Conservation (phyloP, 306 rosid species). For the Gastrolobium villosum region DNA sequence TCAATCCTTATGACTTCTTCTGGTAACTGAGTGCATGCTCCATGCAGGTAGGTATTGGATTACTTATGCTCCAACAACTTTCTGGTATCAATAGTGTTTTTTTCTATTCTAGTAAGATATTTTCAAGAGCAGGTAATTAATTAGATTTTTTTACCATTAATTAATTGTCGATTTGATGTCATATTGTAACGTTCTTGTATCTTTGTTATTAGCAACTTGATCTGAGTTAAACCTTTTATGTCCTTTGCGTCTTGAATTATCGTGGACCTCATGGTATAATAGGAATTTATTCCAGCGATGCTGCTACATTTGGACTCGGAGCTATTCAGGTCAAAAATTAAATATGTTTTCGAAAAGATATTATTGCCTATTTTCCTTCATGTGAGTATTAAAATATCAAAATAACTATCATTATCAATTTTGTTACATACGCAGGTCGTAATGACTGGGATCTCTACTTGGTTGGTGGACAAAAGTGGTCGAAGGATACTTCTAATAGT, state of each 20-base stretch:
- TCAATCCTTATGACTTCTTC: background rate
- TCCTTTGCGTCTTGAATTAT: background rate
- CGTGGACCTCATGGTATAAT: background rate
- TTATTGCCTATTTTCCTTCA: constrained; percentile 1
- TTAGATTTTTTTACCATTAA: background rate
- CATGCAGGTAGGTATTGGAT: constrained; percentile 71
- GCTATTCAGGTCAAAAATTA: constrained; percentile 61
- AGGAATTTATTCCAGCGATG: constrained; percentile 73
- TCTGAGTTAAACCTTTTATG: background rate
- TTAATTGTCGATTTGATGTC: background rate
- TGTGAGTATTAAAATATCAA: background rate
- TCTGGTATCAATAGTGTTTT: constrained; percentile 78
- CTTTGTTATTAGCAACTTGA: background rate
- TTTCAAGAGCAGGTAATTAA: constrained; percentile 69
- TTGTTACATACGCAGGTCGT: constrained; percentile 54
- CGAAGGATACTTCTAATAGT: constrained; percentile 75
- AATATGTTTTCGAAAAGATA: background rate
- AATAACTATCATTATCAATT: background rate
- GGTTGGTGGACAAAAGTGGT: constrained; percentile 77
- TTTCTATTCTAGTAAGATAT: constrained; percentile 77
- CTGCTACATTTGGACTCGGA: constrained; percentile 74
- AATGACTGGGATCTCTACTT: constrained; percentile 67
- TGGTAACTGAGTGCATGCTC: constrained; percentile 13
- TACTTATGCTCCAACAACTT: constrained; percentile 78
- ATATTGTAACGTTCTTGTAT: constrained; percentile 4